These are phyloP conservation scores for Diphasiastrum complanatum DNA, from an alignment of 83 land plant species.

Conservation along the genomic window DNA sequence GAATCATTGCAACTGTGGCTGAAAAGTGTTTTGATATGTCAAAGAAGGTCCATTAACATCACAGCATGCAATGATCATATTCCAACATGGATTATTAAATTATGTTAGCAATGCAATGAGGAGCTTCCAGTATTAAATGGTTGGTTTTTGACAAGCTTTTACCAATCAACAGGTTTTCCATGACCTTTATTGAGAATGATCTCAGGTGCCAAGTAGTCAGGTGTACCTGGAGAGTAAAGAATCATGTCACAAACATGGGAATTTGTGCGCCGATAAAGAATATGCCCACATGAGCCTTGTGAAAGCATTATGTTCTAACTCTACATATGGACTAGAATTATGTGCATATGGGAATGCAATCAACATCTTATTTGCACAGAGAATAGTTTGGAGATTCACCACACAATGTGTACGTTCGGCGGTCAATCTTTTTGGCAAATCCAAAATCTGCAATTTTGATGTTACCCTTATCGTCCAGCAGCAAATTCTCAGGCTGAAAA, in stretches of 20 bases:
- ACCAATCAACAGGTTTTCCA: constrained; percentile 50
- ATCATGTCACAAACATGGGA: background rate
- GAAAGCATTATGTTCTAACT: too few species aligned
- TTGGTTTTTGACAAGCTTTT: too few species aligned
- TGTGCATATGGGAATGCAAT: too few species aligned
- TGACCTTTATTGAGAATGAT: constrained; percentile 43
- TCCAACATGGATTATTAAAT: too few species aligned
- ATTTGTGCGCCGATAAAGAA: background rate
- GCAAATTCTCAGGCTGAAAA: constrained; percentile 39
- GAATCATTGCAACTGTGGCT: too few species aligned
- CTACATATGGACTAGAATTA: background rate
- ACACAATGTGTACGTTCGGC: constrained; percentile 34
- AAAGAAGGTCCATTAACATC: too few species aligned
- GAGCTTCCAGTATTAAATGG: too few species aligned
- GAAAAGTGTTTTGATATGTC: too few species aligned
- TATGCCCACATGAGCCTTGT: background rate
- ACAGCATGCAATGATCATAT: too few species aligned
- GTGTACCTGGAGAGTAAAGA: constrained; percentile 23
- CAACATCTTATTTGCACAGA: too few species aligned
- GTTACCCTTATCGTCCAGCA: constrained; percentile 39
- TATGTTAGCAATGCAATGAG: too few species aligned
- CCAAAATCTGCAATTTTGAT: constrained; percentile 39
- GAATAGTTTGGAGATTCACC: constrained; percentile 13
- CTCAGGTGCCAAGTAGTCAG: constrained; percentile 39
- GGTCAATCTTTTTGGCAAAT: constrained; percentile 36